Conservation (phyloP, 164 flowering plant species). For the Protea cynaroides region DNA sequence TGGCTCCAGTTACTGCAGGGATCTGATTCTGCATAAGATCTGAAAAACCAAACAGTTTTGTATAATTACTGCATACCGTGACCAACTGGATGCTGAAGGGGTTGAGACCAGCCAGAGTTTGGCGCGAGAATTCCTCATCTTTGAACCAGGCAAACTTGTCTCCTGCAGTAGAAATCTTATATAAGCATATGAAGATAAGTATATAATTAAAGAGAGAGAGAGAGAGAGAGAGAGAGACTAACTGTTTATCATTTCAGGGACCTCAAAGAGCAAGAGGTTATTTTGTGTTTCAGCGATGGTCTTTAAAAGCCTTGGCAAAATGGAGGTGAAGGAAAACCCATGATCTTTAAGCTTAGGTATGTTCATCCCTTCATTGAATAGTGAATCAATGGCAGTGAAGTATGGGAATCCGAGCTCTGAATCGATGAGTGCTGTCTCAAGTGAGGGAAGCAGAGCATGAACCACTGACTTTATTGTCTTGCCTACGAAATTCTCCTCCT, state of each 20-base stretch:
- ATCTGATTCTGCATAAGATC: too few relatives aligned
- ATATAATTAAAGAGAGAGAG: not conserved
- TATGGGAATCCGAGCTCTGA: conserved; percentile 29
- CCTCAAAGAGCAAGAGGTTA: conserved; percentile 24
- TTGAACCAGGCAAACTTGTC: conserved; percentile 37
- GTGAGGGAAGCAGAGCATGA: conserved; percentile 40
- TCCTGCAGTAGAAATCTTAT: conserved; percentile 11
- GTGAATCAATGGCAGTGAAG: conserved; percentile 40
- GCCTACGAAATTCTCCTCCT: conserved; percentile 36
- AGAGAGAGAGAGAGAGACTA: conserved; percentile 5
- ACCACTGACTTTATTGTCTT: conserved; percentile 45
- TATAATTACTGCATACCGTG: conserved; percentile 35
- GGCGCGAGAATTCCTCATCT: conserved; percentile 40
- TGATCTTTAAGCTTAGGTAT: conserved; percentile 13
- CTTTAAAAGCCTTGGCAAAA: conserved; percentile 34
- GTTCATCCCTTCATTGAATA: conserved; percentile 37
- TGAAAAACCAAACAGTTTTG: too few relatives aligned
- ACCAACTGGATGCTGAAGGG: conserved; percentile 29
- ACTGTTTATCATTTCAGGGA: conserved; percentile 24
- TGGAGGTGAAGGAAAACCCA: not conserved
- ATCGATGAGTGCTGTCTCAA: conserved; percentile 26
- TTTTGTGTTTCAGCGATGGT: conserved; percentile 11
- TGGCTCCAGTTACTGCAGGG: too few relatives aligned
- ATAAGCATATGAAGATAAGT: not conserved
- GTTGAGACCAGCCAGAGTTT: conserved; percentile 37